These are phyloP conservation scores for Tolypocladium pustulatum DNA, from an alignment of 2,329 filamentous ascomycete species.

Conservation along the genomic window DNA sequence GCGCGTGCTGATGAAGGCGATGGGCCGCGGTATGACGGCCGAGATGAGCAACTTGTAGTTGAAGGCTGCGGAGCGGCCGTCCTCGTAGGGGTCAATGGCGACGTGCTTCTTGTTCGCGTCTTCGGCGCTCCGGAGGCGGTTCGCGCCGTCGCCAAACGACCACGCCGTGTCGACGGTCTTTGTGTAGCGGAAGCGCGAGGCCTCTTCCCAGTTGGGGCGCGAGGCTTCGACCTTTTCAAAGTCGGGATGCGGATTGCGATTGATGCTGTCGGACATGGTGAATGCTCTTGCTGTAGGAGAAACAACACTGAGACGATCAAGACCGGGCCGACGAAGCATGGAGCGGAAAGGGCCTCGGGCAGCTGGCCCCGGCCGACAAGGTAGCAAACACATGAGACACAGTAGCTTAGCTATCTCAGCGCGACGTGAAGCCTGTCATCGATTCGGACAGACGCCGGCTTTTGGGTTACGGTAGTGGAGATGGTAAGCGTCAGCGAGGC, in stretches of 20 bases:
- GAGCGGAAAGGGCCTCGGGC: background rate
- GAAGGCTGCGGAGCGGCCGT: constrained; percentile 52
- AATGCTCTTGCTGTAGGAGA: background rate
- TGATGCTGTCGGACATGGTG: constrained; percentile 16
- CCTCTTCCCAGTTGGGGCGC: constrained; percentile 48
- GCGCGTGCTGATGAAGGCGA: constrained; percentile 52
- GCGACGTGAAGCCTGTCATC: background rate
- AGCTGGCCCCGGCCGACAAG: background rate
- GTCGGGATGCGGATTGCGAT: constrained; percentile 62
- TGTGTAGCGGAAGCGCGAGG: constrained; percentile 40
- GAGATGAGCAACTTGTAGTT: constrained; percentile 94
- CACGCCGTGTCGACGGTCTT: constrained; percentile 56
- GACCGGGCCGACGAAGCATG: background rate
- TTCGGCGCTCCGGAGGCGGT: constrained; percentile 28
- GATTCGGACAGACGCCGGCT: background rate
- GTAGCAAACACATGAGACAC: background rate
- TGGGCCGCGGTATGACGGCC: constrained; percentile 70
- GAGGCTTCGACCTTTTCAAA: constrained; percentile 63
- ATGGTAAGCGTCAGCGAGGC: background rate
- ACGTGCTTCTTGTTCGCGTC: constrained; percentile 42
- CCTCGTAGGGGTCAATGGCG: constrained; percentile 69
- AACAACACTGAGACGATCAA: background rate
- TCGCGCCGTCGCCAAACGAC: constrained; percentile 56
- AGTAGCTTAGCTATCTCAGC: too few species aligned
- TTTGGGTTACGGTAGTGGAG: background rate